A percentile compares a stretch with the other conserved stretches of the same genome.
Evolutionary conservation across 1,284 basidiomycete species (phyloP).

Genomic region (Clitocybe nebularis): DNA sequence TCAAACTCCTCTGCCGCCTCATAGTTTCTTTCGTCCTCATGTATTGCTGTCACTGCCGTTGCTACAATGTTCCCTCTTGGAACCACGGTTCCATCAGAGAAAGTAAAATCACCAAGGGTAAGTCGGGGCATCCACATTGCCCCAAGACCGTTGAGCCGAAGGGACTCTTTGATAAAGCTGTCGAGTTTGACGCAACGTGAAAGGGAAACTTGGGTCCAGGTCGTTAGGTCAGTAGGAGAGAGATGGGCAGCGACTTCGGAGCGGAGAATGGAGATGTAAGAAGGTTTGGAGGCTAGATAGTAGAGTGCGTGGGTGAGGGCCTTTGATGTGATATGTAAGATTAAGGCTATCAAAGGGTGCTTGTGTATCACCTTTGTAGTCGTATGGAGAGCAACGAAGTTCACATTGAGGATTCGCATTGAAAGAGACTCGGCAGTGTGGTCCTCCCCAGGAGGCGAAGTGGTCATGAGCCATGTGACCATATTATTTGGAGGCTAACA

Average conservation of each 20-base stretch:
- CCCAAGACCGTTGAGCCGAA: conserved; percentile 29
- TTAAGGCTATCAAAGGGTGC: neutral
- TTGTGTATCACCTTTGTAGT: conserved; percentile 12
- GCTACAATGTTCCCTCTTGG: conserved; percentile 12
- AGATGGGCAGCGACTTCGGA: conserved; percentile 28
- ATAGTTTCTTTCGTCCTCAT: conserved; percentile 7
- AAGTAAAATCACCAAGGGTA: conserved; percentile 8
- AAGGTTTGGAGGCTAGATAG: conserved; percentile 32
- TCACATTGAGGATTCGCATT: conserved; percentile 37
- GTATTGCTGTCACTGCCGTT: conserved; percentile 1
- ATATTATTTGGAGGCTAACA: conserved; percentile 24
- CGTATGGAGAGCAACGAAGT: conserved; percentile 25
- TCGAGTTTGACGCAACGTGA: conserved; percentile 32
- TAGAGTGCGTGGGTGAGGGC: conserved; percentile 33
- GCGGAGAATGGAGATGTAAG: conserved; percentile 33
- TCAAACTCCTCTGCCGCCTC: conserved; percentile 10
- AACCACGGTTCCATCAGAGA: conserved; percentile 12
- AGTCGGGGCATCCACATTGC: conserved; percentile 14
- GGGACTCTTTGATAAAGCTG: conserved; percentile 39
- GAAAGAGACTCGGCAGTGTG: conserved; percentile 25
- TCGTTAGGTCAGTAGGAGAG: conserved; percentile 16
- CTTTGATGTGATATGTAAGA: conserved; percentile 17
- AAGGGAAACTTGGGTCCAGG: conserved; percentile 35
- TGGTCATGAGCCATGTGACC: conserved; percentile 44
- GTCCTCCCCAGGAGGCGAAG: conserved; percentile 28